Evolutionary conservation across 2,329 filamentous ascomycete species (phyloP), one percentile per base, ranked within the genome.

Genomic region (Colletotrichum falcatum): DNA sequence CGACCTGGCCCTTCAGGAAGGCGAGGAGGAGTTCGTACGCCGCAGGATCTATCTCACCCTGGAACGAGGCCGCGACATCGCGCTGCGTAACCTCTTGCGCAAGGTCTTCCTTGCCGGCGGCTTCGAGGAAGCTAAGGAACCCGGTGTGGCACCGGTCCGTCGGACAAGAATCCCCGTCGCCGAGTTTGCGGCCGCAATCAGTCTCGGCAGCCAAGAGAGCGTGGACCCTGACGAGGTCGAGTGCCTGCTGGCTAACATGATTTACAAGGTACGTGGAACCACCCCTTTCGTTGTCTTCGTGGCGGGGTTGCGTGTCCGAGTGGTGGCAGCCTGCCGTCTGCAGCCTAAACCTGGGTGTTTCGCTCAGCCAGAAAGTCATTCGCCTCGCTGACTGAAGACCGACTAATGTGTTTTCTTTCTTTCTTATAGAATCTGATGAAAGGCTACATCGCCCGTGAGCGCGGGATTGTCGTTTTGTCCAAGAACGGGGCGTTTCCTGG

Each of bases 401-500:
- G 76, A 79, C 79, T 81, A 72, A 81, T 67, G 28, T 16, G 16
- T 11, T n/a, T 16, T 20, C 5, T 2, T 23, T 69, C 33, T 59
- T 55, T n/a, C 72, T 69, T 65, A 33, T 71, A 97, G 94, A 93
- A 92, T 70, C 86, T 96, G 30, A 97, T 99, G 93, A 99, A 98
- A 82, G 96, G 97, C 49, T 99, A 99, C 81, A 99, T 99, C 75
- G 92, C 95, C 39, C 92, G 95, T 65, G 95, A 97, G 75, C 90
- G 93, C 75, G 92, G 92, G 42, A 95, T 95, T 74, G 92, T 99
- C 35, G 96, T 99, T 26, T 83, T 99, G 67, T 98, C 94, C 80
- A 98, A 98, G 81, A 92, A 89, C 69, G 94, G 93, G 49, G 95
- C 96, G 2, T 99, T 99, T 78, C 96, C 97, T 0, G 95, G 95